phyloP scores from a whole-genome alignment of 768 basidiomycete species.

The Tephrocybe sp. region DNA sequence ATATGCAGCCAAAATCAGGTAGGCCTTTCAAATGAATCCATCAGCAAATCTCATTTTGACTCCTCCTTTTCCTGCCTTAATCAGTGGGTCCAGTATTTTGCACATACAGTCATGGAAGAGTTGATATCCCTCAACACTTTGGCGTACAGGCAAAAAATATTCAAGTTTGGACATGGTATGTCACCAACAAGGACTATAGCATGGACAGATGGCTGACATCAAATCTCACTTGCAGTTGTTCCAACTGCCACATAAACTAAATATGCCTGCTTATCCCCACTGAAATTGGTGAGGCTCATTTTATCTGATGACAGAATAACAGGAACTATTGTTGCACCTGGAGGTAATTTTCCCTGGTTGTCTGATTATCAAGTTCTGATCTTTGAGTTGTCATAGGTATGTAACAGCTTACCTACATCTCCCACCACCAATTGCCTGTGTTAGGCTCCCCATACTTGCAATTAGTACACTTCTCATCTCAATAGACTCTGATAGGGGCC shows the following conservation, averaged over 20 bases:
- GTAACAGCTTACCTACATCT: background rate
- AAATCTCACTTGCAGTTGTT: no score
- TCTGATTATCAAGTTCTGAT: no score
- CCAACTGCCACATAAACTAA: no score
- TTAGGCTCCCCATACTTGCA: slow-evolving; percentile 35
- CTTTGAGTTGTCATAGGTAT: no score
- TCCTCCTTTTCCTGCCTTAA: slow-evolving; percentile 23
- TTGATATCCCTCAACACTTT: slow-evolving; percentile 18
- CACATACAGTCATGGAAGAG: slow-evolving; percentile 33
- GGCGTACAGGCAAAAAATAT: slow-evolving; percentile 12
- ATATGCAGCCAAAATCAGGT: slow-evolving; percentile 33
- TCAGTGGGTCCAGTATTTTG: slow-evolving; percentile 26
- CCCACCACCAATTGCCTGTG: slow-evolving; percentile 18
- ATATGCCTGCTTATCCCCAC: background rate
- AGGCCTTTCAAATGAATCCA: slow-evolving; percentile 20
- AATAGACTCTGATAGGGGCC: no score
- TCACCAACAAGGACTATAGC: slow-evolving; percentile 32
- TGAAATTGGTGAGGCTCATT: background rate
- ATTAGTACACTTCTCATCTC: background rate
- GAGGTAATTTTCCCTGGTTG: background rate
- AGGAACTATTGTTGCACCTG: slow-evolving; percentile 5
- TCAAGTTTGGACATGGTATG: slow-evolving; percentile 31
- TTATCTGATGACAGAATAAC: slow-evolving; percentile 8
- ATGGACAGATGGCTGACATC: slow-evolving; percentile 6
- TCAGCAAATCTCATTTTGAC: slow-evolving; percentile 14